Evolutionary conservation across 768 basidiomycete genomes (phyloP).

Genomic region (Boletus sensibilis): DNA sequence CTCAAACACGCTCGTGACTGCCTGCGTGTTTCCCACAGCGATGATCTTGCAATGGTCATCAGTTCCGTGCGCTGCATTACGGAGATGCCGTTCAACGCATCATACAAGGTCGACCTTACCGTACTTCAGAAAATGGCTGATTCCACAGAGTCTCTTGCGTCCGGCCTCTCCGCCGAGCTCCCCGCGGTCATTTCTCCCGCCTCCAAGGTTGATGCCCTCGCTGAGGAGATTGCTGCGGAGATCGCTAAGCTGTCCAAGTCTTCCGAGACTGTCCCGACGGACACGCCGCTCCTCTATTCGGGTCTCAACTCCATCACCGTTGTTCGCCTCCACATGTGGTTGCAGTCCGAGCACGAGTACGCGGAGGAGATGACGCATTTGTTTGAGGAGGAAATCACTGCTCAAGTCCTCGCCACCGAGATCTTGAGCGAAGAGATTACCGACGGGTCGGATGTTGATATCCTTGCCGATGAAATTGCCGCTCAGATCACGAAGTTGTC

Average conservation of each 20-base stretch:
- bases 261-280: constrained; percentile 25
- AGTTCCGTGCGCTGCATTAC: constrained; percentile 24
- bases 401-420: constrained; percentile 30
- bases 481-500: constrained; percentile 33
- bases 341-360: constrained; percentile 34
- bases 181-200: neutral
- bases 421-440: constrained; percentile 22
- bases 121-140: constrained; percentile 28
- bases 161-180: constrained; percentile 18
- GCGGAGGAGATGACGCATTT: constrained; percentile 29
- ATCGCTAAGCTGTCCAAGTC: constrained; percentile 32
- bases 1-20: constrained; percentile 26
- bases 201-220: constrained; percentile 22
- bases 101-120: constrained; percentile 32
- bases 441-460: neutral
- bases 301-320: constrained; percentile 35
- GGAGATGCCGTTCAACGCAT: constrained; percentile 33
- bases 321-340: constrained; percentile 33
- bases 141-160: constrained; percentile 10
- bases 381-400: constrained; percentile 33
- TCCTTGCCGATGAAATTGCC: constrained; percentile 32
- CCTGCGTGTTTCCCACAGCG: constrained; percentile 16
- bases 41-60: constrained; percentile 24
- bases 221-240: constrained; percentile 36
- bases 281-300: constrained; percentile 33